Evolutionary conservation across 73 alveolate genomes (phyloP), one percentile per base, ranked within the genome.

Genomic region (Paramecium octaurelia): DNA sequence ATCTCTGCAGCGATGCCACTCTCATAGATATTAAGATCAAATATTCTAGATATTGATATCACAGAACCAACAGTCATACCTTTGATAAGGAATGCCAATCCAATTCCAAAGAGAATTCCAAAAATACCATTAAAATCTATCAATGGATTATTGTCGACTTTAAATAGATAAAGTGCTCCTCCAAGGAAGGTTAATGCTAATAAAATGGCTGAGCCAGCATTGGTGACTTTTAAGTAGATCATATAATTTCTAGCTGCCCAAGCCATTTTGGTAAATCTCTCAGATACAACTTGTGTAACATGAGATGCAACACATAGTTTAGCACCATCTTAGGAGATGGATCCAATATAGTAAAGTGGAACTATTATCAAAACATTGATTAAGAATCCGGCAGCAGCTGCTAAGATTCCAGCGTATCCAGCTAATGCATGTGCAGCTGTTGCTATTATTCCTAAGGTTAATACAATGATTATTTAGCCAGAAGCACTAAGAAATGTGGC

Each of bases 191-290:
- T 48, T 8, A 48, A 46, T 44, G 91, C 91, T 35, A 80, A 80
- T 42, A 80, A 46, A 23, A 46, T 35, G 5, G 76, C 91, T n/a
- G 91, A 18, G 0, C 91, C 91, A 23, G 75, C 76, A 80, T 80
- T 80, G 21, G 91, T 80, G 6, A 46, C 23, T 46, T 40, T 80
- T 48, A 80, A 4, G 76, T 80, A 80, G 27, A 80, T 46, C 91
- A 80, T 80, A 44, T 80, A 80, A 43, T 80, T 80, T 42, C 91
- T 40, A 24, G 91, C 91, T 23, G 91, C 91, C 91, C 91, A 80
- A 3, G 64, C 24, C 70, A 80, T 48, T 80, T 48, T 80, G 14
- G 24, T 23, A 8, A 80, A 24, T 80, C 91, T 80, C 12, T 80
- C 91, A 43, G 91, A 31, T 38, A 80, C 75, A 0, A 42, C 91